These are phyloP conservation scores for Alnus rubra DNA, from an alignment of 306 rosid species.

Conservation along the genomic window DNA sequence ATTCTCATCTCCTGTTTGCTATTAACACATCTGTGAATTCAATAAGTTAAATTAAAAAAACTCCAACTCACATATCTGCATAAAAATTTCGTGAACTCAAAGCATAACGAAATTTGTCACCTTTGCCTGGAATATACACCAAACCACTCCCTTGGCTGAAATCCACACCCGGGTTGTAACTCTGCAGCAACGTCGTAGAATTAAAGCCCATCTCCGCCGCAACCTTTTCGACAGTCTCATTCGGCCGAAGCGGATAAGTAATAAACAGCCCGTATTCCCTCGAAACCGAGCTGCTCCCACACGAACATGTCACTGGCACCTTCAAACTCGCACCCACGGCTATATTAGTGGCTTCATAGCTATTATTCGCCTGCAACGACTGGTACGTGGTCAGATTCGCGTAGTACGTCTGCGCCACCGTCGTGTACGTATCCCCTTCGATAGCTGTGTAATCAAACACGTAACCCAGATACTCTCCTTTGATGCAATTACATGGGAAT, in stretches of 20 bases:
- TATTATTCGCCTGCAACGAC: constrained; percentile 43
- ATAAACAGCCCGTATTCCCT: constrained; percentile 63
- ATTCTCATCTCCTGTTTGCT: neutral
- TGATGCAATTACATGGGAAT: constrained; percentile 55
- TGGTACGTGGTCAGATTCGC: constrained; percentile 54
- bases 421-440: constrained; percentile 48
- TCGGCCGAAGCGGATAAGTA: constrained; percentile 55
- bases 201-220: constrained; percentile 19
- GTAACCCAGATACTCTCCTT: constrained; percentile 57
- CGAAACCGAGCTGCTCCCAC: constrained; percentile 59
- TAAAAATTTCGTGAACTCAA: neutral
- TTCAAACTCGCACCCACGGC: constrained; percentile 34
- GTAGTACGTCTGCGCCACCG: constrained; percentile 36
- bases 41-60: neutral
- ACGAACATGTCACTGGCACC: constrained; percentile 61
- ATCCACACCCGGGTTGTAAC: constrained; percentile 52
- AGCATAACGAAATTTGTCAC: constrained; percentile 28
- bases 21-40: neutral
- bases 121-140: constrained; percentile 65
- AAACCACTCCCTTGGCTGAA: constrained; percentile 51
- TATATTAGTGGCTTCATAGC: too few species aligned
- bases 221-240: constrained; percentile 36
- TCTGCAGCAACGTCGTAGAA: constrained; percentile 37
- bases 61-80: neutral
- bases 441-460: constrained; percentile 46